A percentile compares a stretch with the other conserved stretches of the same genome.
Conservation (phyloP, 2,329 filamentous ascomycete species). For the Sarocladium oryzae region DNA sequence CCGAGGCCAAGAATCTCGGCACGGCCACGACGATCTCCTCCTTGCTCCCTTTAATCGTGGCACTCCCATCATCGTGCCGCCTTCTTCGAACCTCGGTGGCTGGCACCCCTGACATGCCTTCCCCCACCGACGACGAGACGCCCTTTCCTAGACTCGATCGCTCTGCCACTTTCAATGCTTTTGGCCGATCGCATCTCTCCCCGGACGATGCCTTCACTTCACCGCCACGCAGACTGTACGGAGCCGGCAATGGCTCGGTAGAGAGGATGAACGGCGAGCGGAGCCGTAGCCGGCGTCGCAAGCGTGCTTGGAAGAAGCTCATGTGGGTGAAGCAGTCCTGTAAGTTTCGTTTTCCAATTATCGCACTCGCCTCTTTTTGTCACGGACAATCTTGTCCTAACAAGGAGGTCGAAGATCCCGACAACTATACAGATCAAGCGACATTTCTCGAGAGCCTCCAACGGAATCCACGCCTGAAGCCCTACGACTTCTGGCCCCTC, state of each 20-base stretch:
- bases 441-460: slow-evolving; percentile 96
- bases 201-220: slow-evolving; percentile 79
- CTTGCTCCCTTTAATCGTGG: neutral
- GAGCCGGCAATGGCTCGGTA: slow-evolving; percentile 30
- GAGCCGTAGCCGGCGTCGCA: slow-evolving; percentile 61
- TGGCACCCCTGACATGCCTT: slow-evolving; percentile 22
- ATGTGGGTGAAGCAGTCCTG: slow-evolving; percentile 97
- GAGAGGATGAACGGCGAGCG: slow-evolving; percentile 47
- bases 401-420: slow-evolving; percentile 77
- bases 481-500: slow-evolving; percentile 97
- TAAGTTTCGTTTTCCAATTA: too few relatives aligned
- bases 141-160: slow-evolving; percentile 27
- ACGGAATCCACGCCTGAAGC: slow-evolving; percentile 84
- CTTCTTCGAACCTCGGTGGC: neutral
- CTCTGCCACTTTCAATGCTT: slow-evolving; percentile 23
- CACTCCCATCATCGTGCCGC: neutral
- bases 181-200: slow-evolving; percentile 63
- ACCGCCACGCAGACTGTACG: slow-evolving; percentile 48
- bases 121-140: slow-evolving; percentile 32
- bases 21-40: neutral
- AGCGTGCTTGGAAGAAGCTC: slow-evolving; percentile 85
- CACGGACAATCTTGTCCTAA: too few relatives aligned
- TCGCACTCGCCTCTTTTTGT: too few relatives aligned
- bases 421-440: slow-evolving; percentile 96
- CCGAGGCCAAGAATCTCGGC: slow-evolving; percentile 3